phyloP scores from a whole-genome alignment of 202 grass and related monocot genomes.

The Digitaria exilis region DNA sequence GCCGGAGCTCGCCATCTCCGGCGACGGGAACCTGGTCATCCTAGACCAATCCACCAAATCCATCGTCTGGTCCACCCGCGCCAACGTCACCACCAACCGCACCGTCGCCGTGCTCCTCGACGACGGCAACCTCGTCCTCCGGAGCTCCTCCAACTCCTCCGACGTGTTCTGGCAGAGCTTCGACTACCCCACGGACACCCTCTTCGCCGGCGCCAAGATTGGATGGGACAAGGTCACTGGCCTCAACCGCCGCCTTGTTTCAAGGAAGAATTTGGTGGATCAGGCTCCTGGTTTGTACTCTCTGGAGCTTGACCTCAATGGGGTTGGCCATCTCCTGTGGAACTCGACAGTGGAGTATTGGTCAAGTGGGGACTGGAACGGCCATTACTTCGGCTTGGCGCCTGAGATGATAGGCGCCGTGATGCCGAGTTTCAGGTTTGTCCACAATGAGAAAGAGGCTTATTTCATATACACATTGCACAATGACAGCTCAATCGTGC shows the following conservation, averaged over 20 bases:
- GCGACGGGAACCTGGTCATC: slow-evolving; percentile 40
- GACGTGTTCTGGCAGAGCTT: slow-evolving; percentile 84
- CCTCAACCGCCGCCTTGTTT: slow-evolving; percentile 28
- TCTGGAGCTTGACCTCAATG: slow-evolving; percentile 24
- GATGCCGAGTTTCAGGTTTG: slow-evolving; percentile 4
- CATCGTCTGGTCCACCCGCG: slow-evolving; percentile 32
- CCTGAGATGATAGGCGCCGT: not conserved
- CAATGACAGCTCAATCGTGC: not conserved
- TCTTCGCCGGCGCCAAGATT: slow-evolving; percentile 31
- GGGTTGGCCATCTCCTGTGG: slow-evolving; percentile 25
- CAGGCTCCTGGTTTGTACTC: slow-evolving; percentile 45
- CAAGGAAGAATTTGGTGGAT: slow-evolving; percentile 23
- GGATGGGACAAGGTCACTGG: slow-evolving; percentile 25
- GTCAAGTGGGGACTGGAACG: slow-evolving; percentile 42
- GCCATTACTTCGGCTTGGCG: not conserved
- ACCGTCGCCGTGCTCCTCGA: slow-evolving; percentile 45
- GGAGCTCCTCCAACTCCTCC: slow-evolving; percentile 30
- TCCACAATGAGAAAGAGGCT: slow-evolving; percentile 1
- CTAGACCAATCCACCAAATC: not conserved
- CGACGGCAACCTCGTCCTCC: slow-evolving; percentile 53
- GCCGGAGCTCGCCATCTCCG: slow-evolving; percentile 32
- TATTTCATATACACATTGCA: slow-evolving; percentile 23
- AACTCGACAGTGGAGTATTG: slow-evolving; percentile 21
- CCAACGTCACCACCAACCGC: slow-evolving; percentile 3
- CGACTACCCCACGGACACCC: slow-evolving; percentile 73